Percentiles rank a stretch among this genome's conserved stretches.
phyloP scores from a whole-genome alignment of 257 asterid species.

The Solanum sejunctum region DNA sequence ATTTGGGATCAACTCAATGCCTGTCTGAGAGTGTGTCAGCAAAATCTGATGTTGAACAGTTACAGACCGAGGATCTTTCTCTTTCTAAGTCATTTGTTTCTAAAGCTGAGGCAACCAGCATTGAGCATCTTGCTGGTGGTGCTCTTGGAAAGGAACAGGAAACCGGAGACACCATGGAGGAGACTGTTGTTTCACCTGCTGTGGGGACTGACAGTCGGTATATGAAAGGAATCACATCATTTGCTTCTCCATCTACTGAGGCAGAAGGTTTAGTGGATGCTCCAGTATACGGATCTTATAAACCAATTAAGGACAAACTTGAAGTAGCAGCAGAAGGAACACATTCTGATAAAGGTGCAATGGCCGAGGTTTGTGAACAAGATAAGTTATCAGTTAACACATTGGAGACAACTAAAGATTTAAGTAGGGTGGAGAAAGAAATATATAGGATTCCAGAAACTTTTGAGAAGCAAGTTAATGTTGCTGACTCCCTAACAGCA shows the following conservation, averaged over 20 bases:
- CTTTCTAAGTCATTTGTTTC: slow-evolving; percentile 1
- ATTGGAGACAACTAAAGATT: not conserved
- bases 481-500: not conserved
- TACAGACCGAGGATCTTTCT: not conserved
- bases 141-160: not conserved
- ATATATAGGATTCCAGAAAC: not conserved
- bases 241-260: not conserved
- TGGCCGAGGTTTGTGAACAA: not conserved
- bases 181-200: not conserved
- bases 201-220: not conserved
- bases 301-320: not conserved
- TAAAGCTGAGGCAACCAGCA: not conserved
- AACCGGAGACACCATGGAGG: not conserved
- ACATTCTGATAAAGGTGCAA: not conserved
- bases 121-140: not conserved
- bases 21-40: not conserved
- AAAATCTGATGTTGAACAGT: slow-evolving; percentile 1
- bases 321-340: not conserved
- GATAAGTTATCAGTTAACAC: not conserved
- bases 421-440: not conserved
- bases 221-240: not conserved
- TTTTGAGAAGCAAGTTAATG: not conserved
- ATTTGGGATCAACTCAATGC: not conserved
- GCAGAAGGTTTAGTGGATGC: not conserved
- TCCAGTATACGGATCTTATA: not conserved